Evolutionary conservation across 768 basidiomycete genomes (phyloP).

Genomic region (Austroboletus eburneus): DNA sequence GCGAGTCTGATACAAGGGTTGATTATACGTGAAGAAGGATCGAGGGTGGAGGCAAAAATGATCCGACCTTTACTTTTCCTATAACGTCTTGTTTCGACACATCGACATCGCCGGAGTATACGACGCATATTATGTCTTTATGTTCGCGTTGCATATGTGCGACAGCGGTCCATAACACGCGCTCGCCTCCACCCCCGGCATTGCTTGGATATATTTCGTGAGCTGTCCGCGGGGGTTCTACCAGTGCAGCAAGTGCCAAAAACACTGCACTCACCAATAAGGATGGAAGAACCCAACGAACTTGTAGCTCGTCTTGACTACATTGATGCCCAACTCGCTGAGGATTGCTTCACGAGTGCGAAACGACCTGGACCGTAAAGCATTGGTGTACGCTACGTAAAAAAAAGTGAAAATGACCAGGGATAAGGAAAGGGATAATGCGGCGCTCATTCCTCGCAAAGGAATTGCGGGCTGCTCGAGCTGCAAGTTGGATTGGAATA

Average conservation of each 20-base stretch:
- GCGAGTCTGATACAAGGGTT: constrained; percentile 48
- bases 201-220: constrained; percentile 55
- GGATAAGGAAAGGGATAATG: constrained; percentile 12
- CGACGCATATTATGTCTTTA: constrained; percentile 61
- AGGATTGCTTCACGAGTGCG: constrained; percentile 20
- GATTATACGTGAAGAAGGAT: not conserved
- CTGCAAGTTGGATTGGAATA: not conserved
- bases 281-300: constrained; percentile 92
- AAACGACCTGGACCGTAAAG: constrained; percentile 19
- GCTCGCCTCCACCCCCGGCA: constrained; percentile 95
- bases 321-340: constrained; percentile 10
- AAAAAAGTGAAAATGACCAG: constrained; percentile 12
- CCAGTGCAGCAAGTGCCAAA: not conserved
- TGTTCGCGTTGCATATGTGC: constrained; percentile 67
- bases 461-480: not conserved
- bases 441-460: constrained; percentile 16
- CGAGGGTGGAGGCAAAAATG: not conserved
- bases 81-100: constrained; percentile 79
- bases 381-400: constrained; percentile 24
- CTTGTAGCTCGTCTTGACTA: constrained; percentile 10
- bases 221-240: constrained; percentile 14
- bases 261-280: constrained; percentile 66
- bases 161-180: constrained; percentile 92
- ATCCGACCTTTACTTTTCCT: constrained; percentile 67
- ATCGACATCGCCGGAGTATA: constrained; percentile 88